Evolutionary conservation across 2,329 filamentous ascomycete genomes (phyloP), one percentile per base, ranked within the genome.

Genomic region (Metarhizium rileyi): DNA sequence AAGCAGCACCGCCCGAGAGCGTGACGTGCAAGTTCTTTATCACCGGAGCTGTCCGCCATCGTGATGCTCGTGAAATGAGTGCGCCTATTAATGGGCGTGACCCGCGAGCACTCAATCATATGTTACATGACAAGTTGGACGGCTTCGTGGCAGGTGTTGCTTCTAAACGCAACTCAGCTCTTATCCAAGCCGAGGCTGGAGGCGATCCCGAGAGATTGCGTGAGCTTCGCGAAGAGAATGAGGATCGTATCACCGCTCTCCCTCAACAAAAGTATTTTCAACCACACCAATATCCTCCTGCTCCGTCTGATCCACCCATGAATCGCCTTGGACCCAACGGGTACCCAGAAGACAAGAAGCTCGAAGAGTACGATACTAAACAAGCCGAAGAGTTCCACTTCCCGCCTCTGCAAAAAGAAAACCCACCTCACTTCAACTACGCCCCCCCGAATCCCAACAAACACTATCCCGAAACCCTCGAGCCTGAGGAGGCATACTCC

Each of bases 1-100:
- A 96, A 66, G 85, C 83, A 46, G 90, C 91, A 9, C 91, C 91
- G 1, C 86, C 87, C 0, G 88, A 93, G 62, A 86, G 87, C 27
- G 87, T 96, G 8, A 87, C 87, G 23, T 96, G 90, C 72, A 90
- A 95, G 64, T 96, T 96, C 73, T 96, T 89, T 68, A 87, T 96
- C 56, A 97, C 91, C 0, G 81, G 85, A 1, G 79, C 89, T 7
- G 66, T 68, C 16, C 60, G 66, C 7, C 56, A 66, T 30, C 62
- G 66, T 22, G 54, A 61, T 44, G 60, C 59, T 6, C 56, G 63
- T 40, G 64, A 63, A 38, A 72, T 69, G 64, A 73, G 70, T 61
- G 80, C 67, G 51, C 73, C 80, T 47, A 57, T 63, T 30, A 59
- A 60, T 35, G 57, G 49, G 2, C 49, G 54, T 4, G 59, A 58